Conservation (phyloP, 352 stramenopile genomes). For the Ophiocytium majus region DNA sequence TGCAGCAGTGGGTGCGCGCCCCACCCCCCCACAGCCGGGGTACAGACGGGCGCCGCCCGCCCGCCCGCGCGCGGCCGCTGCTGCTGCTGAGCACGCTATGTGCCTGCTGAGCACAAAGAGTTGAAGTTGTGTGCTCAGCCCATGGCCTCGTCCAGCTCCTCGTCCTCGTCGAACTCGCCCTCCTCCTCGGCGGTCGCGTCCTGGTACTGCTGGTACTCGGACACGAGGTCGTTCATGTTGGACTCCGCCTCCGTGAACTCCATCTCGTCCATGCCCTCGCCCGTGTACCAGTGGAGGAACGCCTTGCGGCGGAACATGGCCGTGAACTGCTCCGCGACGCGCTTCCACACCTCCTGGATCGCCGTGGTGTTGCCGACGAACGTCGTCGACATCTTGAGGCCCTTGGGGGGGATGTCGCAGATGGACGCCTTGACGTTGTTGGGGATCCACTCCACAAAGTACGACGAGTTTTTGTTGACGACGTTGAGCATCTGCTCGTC, state of each 20-base stretch:
- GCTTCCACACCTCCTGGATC: slow-evolving; percentile 99
- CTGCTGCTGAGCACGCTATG: too few species aligned
- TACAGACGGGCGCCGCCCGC: too few species aligned
- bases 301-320: slow-evolving; percentile 99
- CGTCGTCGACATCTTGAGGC: slow-evolving; percentile 95
- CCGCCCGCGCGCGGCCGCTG: too few species aligned
- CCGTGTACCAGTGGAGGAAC: slow-evolving; percentile 99
- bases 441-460: slow-evolving; percentile 99
- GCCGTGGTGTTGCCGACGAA: slow-evolving; percentile 99
- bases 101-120: too few species aligned
- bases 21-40: too few species aligned
- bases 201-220: slow-evolving; percentile 99
- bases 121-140: too few species aligned
- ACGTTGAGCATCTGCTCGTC: slow-evolving; percentile 94
- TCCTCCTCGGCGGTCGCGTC: slow-evolving; percentile 98
- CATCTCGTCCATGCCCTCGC: slow-evolving; percentile 99
- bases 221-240: slow-evolving; percentile 99
- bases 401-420: slow-evolving; percentile 96
- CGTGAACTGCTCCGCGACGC: slow-evolving; percentile 98
- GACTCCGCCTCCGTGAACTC: slow-evolving; percentile 99
- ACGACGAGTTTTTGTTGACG: slow-evolving; percentile 99
- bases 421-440: slow-evolving; percentile 99
- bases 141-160: slow-evolving; percentile 76
- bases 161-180: slow-evolving; percentile 89
- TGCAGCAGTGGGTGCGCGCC: too few species aligned